Evolutionary conservation across 2,329 filamentous ascomycete genomes (phyloP).

Genomic region (Aspergillus hiratsukae): DNA sequence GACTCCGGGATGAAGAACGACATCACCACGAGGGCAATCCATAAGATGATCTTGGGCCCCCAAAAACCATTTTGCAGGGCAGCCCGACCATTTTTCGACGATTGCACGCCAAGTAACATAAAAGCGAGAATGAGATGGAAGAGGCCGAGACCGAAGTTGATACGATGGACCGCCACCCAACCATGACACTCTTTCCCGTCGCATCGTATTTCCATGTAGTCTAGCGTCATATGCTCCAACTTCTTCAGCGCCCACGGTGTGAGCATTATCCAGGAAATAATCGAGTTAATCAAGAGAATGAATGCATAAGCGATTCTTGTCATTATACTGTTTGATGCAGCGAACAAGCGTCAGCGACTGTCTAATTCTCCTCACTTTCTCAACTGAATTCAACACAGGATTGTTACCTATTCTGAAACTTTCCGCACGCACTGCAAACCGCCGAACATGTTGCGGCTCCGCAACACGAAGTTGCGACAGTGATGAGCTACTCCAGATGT

Average conservation of each 20-base stretch:
- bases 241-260: slow-evolving; percentile 98
- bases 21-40: slow-evolving; percentile 79
- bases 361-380: background rate
- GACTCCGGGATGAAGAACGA: slow-evolving; percentile 93
- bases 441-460: slow-evolving; percentile 95
- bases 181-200: slow-evolving; percentile 87
- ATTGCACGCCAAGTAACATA: slow-evolving; percentile 79
- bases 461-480: slow-evolving; percentile 84
- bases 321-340: slow-evolving; percentile 62
- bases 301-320: slow-evolving; percentile 96
- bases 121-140: slow-evolving; percentile 87
- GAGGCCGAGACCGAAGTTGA: slow-evolving; percentile 93
- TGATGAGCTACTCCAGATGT: slow-evolving; percentile 56
- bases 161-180: slow-evolving; percentile 92
- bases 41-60: slow-evolving; percentile 91
- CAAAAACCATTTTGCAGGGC: slow-evolving; percentile 96
- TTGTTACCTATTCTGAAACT: slow-evolving; percentile 84
- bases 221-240: slow-evolving; percentile 81
- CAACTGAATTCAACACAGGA: slow-evolving; percentile 11
- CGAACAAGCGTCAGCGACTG: slow-evolving; percentile 18
- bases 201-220: slow-evolving; percentile 95
- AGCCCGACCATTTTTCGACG: slow-evolving; percentile 81
- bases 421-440: slow-evolving; percentile 91
- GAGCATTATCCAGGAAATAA: slow-evolving; percentile 98
- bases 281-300: slow-evolving; percentile 92